A percentile compares a stretch with the other conserved stretches of the same genome.
phyloP scores from a whole-genome alignment of 768 basidiomycete species.

The Lactarius trivialis region DNA sequence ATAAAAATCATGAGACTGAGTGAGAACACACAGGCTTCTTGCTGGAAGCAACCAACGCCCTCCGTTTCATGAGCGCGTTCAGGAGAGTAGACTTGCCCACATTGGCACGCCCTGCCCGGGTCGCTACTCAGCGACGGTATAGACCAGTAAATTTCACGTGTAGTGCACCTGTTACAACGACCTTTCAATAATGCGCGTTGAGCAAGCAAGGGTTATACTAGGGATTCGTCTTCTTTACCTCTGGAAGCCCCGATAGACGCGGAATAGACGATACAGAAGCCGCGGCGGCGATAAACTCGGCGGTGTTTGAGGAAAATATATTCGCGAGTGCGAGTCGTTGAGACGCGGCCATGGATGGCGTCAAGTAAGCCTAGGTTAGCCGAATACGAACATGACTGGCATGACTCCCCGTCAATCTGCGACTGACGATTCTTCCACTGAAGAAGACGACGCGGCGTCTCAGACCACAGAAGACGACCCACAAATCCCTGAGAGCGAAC shows the following conservation, averaged over 20 bases:
- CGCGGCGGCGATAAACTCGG: constrained; percentile 24
- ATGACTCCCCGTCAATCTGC: constrained; percentile 1
- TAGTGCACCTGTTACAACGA: constrained; percentile 22
- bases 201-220: not conserved
- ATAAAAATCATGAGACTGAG: constrained; percentile 25
- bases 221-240: constrained; percentile 13
- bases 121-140: constrained; percentile 1
- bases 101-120: constrained; percentile 60
- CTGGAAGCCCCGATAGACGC: constrained; percentile 20
- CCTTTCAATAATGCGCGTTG: constrained; percentile 8
- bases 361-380: not conserved
- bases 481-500: constrained; percentile 58
- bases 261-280: constrained; percentile 16
- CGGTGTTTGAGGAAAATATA: constrained; percentile 8
- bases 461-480: constrained; percentile 85
- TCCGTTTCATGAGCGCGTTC: constrained; percentile 59
- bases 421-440: constrained; percentile 40
- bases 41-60: constrained; percentile 52
- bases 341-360: not conserved
- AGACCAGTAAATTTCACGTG: not conserved
- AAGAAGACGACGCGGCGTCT: constrained; percentile 61
- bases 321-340: not conserved
- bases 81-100: constrained; percentile 70
- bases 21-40: constrained; percentile 50
- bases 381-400: not conserved